Evolutionary conservation across 2,329 filamentous ascomycete species (phyloP), one percentile per base, ranked within the genome.

Genomic region (Fusarium hostae): DNA sequence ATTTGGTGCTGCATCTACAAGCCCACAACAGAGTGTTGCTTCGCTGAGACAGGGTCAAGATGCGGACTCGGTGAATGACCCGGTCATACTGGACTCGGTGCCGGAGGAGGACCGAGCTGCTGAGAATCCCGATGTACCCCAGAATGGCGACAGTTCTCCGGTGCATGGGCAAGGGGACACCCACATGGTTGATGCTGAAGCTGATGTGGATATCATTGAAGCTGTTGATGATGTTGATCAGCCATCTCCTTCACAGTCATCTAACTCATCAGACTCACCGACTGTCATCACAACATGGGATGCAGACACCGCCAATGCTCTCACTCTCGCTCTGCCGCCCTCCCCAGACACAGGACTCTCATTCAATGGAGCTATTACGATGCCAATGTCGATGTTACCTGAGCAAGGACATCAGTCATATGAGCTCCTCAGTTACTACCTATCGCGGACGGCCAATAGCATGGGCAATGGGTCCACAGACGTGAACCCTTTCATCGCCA

Each of bases 401-500:
- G 72, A 78, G 6, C 75, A 78, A 34, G 73, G 75, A 3, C 78
- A 76, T 24, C 81, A 78, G 75, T 85, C 77, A 61, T 81, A 82
- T 77, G 83, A 85, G 50, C 78, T 86, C 9, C 78, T 86, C 13
- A 82, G 81, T 59, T 84, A 85, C 72, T 86, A 86, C 66, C 68
- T 85, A 9, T 74, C 78, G 3, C 82, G 82, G 3, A 86, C 84
- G 0, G 81, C 83, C 20, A 81, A 82, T 45, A 84, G 82, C 55
- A 85, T 86, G 83, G 83, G 82, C 35, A 86, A 86, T 59, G 84
- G 83, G 1, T 83, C 84, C 2, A 84, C 84, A 1, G 78, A 81
- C 3, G 76, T 83, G 44, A 86, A 86, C 45, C 84, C 84, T 1
- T 85, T 85, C 54, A 75, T 85, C 22, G 80, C 81, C 30, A 83